Evolutionary conservation across 2,329 filamentous ascomycete genomes (phyloP).

Genomic region (Diaporthe australafricana): DNA sequence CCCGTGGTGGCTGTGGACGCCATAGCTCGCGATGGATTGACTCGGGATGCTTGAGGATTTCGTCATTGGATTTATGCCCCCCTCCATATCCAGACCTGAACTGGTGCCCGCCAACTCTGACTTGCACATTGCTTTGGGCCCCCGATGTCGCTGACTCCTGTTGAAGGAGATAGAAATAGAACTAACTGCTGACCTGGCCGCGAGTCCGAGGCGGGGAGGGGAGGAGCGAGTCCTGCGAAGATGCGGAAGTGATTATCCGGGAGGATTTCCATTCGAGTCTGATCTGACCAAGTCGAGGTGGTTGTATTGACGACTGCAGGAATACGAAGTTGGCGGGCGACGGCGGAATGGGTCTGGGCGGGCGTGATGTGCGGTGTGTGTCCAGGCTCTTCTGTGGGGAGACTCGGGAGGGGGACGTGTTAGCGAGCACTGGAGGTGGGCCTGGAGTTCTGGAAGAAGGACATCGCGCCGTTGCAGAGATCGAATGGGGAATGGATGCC

Average conservation of each 20-base stretch:
- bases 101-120: background rate
- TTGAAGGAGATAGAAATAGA: background rate
- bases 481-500: conserved; percentile 29
- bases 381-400: background rate
- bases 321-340: conserved; percentile 17
- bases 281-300: background rate
- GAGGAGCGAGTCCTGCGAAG: background rate
- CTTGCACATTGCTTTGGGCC: background rate
- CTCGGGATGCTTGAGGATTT: conserved; percentile 14
- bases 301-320: background rate
- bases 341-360: conserved; percentile 8
- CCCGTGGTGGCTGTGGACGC: background rate
- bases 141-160: background rate
- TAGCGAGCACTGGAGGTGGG: conserved; percentile 6
- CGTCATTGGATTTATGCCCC: conserved; percentile 13
- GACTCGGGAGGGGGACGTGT: background rate
- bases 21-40: conserved; percentile 3
- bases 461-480: conserved; percentile 26
- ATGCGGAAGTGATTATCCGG: background rate
- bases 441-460: conserved; percentile 17
- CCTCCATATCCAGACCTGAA: background rate
- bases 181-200: background rate
- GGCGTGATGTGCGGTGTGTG: background rate
- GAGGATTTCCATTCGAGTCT: background rate
- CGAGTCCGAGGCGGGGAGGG: conserved; percentile 3